phyloP scores from a whole-genome alignment of 2,329 filamentous ascomycete species.

The Zalaria sp. region DNA sequence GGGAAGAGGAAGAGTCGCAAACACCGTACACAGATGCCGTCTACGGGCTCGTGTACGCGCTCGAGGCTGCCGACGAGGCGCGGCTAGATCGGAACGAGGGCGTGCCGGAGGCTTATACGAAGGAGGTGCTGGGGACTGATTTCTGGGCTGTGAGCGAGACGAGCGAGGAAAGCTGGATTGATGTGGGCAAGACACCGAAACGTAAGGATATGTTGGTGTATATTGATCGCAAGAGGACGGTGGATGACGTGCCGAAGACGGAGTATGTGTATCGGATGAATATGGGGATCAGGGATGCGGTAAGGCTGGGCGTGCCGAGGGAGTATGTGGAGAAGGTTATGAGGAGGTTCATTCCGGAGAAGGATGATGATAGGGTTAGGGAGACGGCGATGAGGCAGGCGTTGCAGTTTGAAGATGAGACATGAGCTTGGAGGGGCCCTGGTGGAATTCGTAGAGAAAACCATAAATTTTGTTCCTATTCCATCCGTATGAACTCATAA shows the following conservation, averaged over 20 bases:
- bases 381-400: constrained; percentile 24
- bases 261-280: constrained; percentile 56
- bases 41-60: constrained; percentile 43
- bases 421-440: neutral
- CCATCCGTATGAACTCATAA: no score
- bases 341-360: constrained; percentile 34
- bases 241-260: constrained; percentile 27
- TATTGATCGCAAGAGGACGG: constrained; percentile 33
- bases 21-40: constrained; percentile 26
- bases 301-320: constrained; percentile 37
- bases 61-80: constrained; percentile 36
- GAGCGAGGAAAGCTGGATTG: constrained; percentile 9
- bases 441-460: no score
- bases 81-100: constrained; percentile 45
- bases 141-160: constrained; percentile 23
- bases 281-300: constrained; percentile 44
- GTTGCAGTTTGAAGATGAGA: constrained; percentile 13
- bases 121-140: constrained; percentile 31
- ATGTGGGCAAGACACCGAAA: constrained; percentile 11
- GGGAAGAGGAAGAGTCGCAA: neutral
- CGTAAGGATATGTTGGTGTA: constrained; percentile 40
- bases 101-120: constrained; percentile 47
- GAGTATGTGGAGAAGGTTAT: constrained; percentile 42
- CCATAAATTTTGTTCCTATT: no score
- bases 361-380: constrained; percentile 12